These are phyloP conservation scores for Mortierella alpina DNA, from an alignment of 192 early-diverging fungal genomes.

Conservation along the genomic window DNA sequence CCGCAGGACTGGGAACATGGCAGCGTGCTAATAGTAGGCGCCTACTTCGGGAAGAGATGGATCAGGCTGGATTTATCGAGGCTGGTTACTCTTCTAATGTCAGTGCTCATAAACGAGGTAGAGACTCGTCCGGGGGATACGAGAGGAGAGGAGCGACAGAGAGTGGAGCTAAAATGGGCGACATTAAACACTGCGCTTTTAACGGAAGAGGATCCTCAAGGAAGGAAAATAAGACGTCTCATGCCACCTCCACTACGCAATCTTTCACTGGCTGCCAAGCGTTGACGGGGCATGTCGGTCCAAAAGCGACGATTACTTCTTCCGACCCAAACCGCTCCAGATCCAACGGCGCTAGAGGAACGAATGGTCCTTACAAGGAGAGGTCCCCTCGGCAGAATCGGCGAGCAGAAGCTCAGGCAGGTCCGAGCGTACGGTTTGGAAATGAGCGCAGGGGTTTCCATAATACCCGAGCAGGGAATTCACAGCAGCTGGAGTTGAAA, in stretches of 20 bases:
- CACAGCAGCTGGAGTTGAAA: too few relatives aligned
- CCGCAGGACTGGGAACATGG: background rate
- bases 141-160: slow-evolving; percentile 3
- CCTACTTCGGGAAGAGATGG: background rate
- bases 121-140: background rate
- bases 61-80: background rate
- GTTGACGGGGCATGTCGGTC: slow-evolving; percentile 12
- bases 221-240: background rate
- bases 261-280: background rate
- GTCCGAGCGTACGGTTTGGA: too few relatives aligned
- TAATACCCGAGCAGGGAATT: too few relatives aligned
- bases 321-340: too few relatives aligned
- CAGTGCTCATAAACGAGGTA: background rate
- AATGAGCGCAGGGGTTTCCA: too few relatives aligned
- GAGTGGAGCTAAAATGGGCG: background rate
- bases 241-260: slow-evolving; percentile 2
- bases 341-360: too few relatives aligned
- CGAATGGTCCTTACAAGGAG: too few relatives aligned
- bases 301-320: background rate
- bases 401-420: too few relatives aligned
- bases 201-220: background rate
- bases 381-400: too few relatives aligned
- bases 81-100: background rate
- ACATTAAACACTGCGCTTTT: background rate
- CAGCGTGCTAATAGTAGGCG: background rate